Conservation (phyloP, 139 green algal genomes). For the Edaphochlamys debaryana region DNA sequence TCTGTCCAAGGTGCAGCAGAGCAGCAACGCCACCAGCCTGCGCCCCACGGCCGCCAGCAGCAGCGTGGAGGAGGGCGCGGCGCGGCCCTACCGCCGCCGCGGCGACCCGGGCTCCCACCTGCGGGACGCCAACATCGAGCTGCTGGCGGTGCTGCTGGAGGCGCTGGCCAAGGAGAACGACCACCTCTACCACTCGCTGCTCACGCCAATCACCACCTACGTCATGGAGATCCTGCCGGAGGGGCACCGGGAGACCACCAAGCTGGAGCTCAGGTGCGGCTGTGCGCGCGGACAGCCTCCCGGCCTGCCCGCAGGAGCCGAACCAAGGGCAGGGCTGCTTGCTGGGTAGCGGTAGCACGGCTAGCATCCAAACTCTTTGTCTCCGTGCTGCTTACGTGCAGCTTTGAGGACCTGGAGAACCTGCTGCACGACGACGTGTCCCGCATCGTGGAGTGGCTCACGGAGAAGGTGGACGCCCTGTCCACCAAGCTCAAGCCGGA, state of each 20-base stretch:
- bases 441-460: slow-evolving; percentile 85
- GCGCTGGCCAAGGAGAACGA: slow-evolving; percentile 84
- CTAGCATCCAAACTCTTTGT: too few species aligned
- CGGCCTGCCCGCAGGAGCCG: too few species aligned
- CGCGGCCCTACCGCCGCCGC: slow-evolving; percentile 6
- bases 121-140: slow-evolving; percentile 79
- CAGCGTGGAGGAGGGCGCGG: slow-evolving; percentile 3
- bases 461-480: slow-evolving; percentile 86
- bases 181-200: slow-evolving; percentile 74
- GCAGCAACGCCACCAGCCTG: slow-evolving; percentile 16
- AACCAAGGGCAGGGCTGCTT: too few species aligned
- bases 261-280: slow-evolving; percentile 39
- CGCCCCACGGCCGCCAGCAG: slow-evolving; percentile 1
- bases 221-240: slow-evolving; percentile 76
- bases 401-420: slow-evolving; percentile 85
- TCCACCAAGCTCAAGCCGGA: slow-evolving; percentile 76
- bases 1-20: slow-evolving; percentile 61
- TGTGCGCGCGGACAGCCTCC: too few species aligned
- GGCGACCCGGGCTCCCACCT: slow-evolving; percentile 40
- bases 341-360: too few species aligned
- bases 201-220: slow-evolving; percentile 74
- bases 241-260: slow-evolving; percentile 61
- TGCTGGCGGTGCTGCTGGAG: slow-evolving; percentile 78
- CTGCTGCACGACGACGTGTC: slow-evolving; percentile 56
- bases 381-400: too few species aligned